phyloP scores from a whole-genome alignment of 495 filamentous ascomycete species.

The Immersiella caudata region DNA sequence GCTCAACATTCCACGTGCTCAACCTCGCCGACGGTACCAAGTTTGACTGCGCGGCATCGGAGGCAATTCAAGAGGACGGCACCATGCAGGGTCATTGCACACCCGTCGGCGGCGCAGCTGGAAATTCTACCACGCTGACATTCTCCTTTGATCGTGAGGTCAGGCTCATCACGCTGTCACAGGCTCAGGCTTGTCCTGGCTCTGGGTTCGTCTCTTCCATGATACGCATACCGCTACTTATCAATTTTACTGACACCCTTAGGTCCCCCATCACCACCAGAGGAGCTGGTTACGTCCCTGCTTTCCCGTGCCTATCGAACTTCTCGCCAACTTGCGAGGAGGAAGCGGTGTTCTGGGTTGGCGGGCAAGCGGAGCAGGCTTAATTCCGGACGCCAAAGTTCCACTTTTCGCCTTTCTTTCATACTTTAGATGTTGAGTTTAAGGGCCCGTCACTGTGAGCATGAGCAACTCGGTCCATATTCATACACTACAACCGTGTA shows the following conservation, averaged over 20 bases:
- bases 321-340: not conserved
- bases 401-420: too few species aligned
- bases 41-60: not conserved
- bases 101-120: not conserved
- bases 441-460: too few species aligned
- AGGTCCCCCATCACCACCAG: not conserved
- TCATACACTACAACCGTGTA: not conserved
- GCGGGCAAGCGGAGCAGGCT: not conserved
- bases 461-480: not conserved
- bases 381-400: too few species aligned
- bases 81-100: not conserved
- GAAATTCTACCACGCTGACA: not conserved
- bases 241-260: not conserved
- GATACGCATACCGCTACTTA: too few species aligned
- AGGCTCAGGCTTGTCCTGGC: not conserved
- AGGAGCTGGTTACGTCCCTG: not conserved
- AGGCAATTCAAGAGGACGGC: not conserved
- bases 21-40: not conserved
- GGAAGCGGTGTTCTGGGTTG: not conserved
- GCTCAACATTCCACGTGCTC: not conserved
- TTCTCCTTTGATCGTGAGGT: not conserved
- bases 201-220: too few species aligned
- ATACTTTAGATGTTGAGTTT: too few species aligned
- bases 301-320: not conserved
- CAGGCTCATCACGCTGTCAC: not conserved